Conservation (phyloP, 352 stramenopile genomes). For the Saprolegnia diclina region DNA sequence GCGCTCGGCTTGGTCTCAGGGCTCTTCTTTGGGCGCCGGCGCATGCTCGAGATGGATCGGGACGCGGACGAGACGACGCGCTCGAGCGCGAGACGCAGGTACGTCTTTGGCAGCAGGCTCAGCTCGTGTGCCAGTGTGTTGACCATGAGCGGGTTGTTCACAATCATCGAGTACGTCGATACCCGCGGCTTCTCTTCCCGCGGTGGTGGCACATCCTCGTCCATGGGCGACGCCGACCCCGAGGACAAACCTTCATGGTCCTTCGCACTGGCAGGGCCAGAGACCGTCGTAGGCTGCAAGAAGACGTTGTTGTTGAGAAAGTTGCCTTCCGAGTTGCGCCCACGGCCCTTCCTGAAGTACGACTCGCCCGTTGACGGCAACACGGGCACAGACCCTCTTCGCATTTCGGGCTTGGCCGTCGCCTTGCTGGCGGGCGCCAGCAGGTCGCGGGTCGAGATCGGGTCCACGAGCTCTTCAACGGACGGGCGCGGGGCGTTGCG, state of each 20-base stretch:
- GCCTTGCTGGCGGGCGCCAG: neutral
- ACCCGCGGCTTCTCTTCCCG: constrained; percentile 38
- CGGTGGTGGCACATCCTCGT: constrained; percentile 29
- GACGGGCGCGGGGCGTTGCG: constrained; percentile 57
- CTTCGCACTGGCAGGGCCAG: constrained; percentile 13
- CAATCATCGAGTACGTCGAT: constrained; percentile 29
- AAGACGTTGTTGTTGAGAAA: constrained; percentile 1
- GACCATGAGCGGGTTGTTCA: constrained; percentile 17
- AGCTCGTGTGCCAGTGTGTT: constrained; percentile 16
- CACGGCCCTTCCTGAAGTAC: constrained; percentile 27
- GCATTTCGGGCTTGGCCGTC: neutral
- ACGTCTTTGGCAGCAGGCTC: constrained; percentile 22
- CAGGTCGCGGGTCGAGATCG: neutral
- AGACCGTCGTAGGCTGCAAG: constrained; percentile 5
- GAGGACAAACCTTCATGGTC: neutral
- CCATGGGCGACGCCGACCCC: constrained; percentile 11
- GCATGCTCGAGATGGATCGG: constrained; percentile 8
- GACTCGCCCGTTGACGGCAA: constrained; percentile 30
- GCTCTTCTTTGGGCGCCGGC: neutral
- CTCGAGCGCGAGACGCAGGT: constrained; percentile 14
- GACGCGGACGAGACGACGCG: constrained; percentile 10
- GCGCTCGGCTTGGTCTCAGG: neutral
- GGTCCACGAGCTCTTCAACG: constrained; percentile 59
- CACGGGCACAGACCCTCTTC: constrained; percentile 28
- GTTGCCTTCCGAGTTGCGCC: constrained; percentile 16